Percentiles rank a stretch among this genome's conserved stretches.
Evolutionary conservation across 1,284 basidiomycete species (phyloP).

Genomic region (Fistulina hepatica): DNA sequence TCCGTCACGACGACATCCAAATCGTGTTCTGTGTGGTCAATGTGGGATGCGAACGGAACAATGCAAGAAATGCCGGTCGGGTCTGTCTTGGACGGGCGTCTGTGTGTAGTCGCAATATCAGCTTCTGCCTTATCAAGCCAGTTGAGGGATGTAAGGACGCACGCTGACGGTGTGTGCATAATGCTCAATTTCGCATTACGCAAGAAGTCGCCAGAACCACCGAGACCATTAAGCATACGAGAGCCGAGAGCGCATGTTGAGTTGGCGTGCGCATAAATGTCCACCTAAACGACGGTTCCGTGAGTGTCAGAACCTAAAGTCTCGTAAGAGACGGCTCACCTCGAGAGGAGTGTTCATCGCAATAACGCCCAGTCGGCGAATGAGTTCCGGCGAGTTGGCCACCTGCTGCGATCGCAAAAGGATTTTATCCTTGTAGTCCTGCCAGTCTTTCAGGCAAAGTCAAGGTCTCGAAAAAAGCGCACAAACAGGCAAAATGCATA

Average conservation of each 20-base stretch:
- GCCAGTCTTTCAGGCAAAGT: conserved; percentile 27
- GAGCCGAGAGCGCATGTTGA: conserved; percentile 37
- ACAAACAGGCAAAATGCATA: conserved; percentile 14
- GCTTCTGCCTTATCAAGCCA: background rate
- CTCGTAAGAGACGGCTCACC: conserved; percentile 30
- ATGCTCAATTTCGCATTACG: conserved; percentile 40
- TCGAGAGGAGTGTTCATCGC: conserved; percentile 46
- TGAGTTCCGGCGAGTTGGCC: conserved; percentile 41
- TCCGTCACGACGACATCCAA: conserved; percentile 36
- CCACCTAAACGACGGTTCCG: background rate
- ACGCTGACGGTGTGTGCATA: conserved; percentile 40
- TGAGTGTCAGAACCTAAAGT: background rate
- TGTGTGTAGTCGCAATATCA: conserved; percentile 7
- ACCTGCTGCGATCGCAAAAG: conserved; percentile 43
- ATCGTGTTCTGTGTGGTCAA: conserved; percentile 42
- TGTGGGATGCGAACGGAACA: conserved; percentile 37
- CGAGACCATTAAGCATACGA: conserved; percentile 39
- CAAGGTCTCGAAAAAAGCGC: background rate
- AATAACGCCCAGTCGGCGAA: conserved; percentile 37
- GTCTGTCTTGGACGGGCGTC: conserved; percentile 35
- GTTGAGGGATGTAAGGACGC: conserved; percentile 8
- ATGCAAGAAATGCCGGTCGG: conserved; percentile 43
- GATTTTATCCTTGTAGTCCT: conserved; percentile 35
- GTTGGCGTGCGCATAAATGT: conserved; percentile 39
- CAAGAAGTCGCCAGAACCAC: conserved; percentile 40